Percentiles rank a stretch among this genome's conserved stretches.
Conservation (phyloP, 495 filamentous ascomycete genomes). For the Chaetomium fimeti region DNA sequence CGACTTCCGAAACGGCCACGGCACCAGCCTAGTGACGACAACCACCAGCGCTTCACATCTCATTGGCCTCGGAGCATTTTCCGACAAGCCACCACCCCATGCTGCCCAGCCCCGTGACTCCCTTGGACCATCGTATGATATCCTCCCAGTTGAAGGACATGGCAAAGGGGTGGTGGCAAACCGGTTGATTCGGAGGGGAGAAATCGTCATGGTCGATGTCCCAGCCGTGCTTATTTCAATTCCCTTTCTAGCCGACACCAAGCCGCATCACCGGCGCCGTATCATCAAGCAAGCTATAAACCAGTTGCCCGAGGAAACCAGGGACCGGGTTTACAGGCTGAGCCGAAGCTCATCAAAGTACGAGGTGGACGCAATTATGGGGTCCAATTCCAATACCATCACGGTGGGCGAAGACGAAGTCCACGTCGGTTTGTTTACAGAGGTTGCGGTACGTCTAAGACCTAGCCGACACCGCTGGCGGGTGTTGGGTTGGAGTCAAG, state of each 20-base stretch:
- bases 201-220: constrained; percentile 43
- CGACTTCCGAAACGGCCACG: constrained; percentile 37
- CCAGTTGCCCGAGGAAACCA: constrained; percentile 38
- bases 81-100: constrained; percentile 30
- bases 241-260: constrained; percentile 34
- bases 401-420: constrained; percentile 29
- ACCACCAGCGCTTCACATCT: constrained; percentile 31
- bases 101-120: constrained; percentile 15
- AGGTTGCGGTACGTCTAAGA: constrained; percentile 37
- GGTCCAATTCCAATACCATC: constrained; percentile 42
- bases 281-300: constrained; percentile 38
- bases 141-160: constrained; percentile 35
- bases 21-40: constrained; percentile 33
- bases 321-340: constrained; percentile 26
- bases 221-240: constrained; percentile 39
- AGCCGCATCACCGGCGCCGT: constrained; percentile 33
- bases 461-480: background rate
- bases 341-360: constrained; percentile 31
- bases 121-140: constrained; percentile 26
- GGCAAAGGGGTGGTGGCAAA: constrained; percentile 41
- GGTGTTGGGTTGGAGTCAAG: background rate
- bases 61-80: constrained; percentile 30
- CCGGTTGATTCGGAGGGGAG: constrained; percentile 36
- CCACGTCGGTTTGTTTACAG: constrained; percentile 40
- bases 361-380: constrained; percentile 42